Evolutionary conservation across 495 filamentous ascomycete species (phyloP), one percentile per base, ranked within the genome.

Genomic region (Penicillium daleae): DNA sequence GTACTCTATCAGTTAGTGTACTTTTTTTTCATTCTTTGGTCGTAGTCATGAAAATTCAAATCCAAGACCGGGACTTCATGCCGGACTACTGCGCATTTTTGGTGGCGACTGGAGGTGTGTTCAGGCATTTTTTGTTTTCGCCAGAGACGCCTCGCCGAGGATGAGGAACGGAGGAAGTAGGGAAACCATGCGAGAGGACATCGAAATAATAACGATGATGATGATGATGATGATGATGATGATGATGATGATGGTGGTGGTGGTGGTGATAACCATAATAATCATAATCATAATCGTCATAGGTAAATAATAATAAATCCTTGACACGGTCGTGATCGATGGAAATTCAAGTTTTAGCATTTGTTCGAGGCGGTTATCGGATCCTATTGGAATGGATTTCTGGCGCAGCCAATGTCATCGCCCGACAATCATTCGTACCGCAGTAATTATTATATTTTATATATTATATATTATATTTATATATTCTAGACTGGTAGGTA

Each of bases 41-140:
- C 10, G 40, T 21, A 44, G 40, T 22, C 19, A 22, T 21, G 19
- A 21, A 21, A 21, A 21, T 44, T n/a, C n/a, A 22, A 44, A 44
- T 44, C 40, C 10, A 22, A 21, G 40, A 44, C 12, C 40, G 40
- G 40, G 40, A 22, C 19, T 22, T 5, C 40, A 44, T 44, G 21
- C 40, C 40, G 40, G 40, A 44, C 40, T 44, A 22, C 42, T 46
- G 42, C 42, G 42, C 42, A 19, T 46, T 21, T 46, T 21, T 46
- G 42, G 42, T 46, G 42, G 42, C 42, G 42, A 46, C 42, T 24
- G 1, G 40, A 3, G 21, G 21, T 6, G 42, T 46, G 42, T 46
- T 46, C 42, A 46, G 42, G 42, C 42, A 22, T 21, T 24, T 46
- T 46, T 46, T 12, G 7, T 46, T 46, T 42, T 42, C n/a, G 40